Evolutionary conservation across 108 stramenopile species (phyloP).

Genomic region (Cylindrotheca fusiformis): DNA sequence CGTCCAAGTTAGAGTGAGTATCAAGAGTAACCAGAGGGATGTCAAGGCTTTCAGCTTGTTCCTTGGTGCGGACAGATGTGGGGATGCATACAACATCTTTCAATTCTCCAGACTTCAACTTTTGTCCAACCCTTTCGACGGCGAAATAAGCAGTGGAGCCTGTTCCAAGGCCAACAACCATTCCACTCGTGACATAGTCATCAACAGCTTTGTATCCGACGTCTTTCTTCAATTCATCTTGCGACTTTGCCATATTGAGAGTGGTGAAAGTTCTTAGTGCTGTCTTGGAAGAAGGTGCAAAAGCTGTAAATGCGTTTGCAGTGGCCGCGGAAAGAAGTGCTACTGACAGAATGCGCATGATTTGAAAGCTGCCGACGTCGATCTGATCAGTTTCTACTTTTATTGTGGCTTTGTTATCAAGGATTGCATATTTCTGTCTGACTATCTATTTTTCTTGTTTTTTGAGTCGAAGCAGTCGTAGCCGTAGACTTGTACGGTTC

Average conservation of each 20-base stretch:
- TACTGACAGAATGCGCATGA: constrained; percentile 32
- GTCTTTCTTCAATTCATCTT: constrained; percentile 89
- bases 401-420: no score
- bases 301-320: constrained; percentile 27
- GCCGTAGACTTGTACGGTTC: no score
- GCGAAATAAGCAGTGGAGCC: constrained; percentile 98
- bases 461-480: no score
- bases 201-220: constrained; percentile 92
- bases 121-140: constrained; percentile 95
- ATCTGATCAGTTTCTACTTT: no score
- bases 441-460: no score
- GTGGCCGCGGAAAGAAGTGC: constrained; percentile 23
- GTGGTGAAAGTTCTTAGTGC: constrained; percentile 13
- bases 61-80: constrained; percentile 95
- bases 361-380: no score
- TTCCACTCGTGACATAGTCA: constrained; percentile 90
- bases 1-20: constrained; percentile 94
- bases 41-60: constrained; percentile 88
- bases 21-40: constrained; percentile 96
- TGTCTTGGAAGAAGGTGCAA: constrained; percentile 5
- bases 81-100: constrained; percentile 97
- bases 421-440: no score
- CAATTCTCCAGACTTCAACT: constrained; percentile 85
- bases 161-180: constrained; percentile 99
- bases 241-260: constrained; percentile 35